Base-by-base conservation (phyloP, 768 basidiomycete genomes). In the Strobilomyces echinocephalus region DNA sequence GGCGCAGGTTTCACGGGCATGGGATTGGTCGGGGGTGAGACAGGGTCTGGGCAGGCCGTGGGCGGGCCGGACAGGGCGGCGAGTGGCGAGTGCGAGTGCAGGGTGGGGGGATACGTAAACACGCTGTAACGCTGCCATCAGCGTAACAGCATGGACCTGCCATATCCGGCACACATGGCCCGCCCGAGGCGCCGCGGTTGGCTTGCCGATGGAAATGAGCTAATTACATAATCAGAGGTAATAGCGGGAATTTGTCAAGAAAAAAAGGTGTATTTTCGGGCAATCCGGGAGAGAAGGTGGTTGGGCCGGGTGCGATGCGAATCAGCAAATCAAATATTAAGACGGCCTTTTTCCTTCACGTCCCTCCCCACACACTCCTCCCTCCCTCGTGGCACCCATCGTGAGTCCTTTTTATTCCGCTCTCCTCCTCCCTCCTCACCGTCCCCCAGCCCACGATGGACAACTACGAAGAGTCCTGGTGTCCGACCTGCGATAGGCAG, bases 401-500 rank as follows among this genome's bases (percentile, higher is more conserved):
- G 64, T 69, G 38, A 45, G 56, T 57, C 8, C 36, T 39, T 38
- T 39, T 39, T 10, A 20, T 39, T n/a, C 15, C 35, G 15, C 35
- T 15, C 15, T 15, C 15, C 35, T 15, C 39, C 39, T 39, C 59
- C 56, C 51, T 24, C 50, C 34, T 36, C 35, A 49, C 44, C 11
- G 16, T 42, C 46, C 36, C 34, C 55, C 60, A 55, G n/a, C 14
- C 59, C 34, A 6, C 58, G 46, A 72, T 70, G 62, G 72, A 64
- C 55, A 65, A 72, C 63, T 76, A 83, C 73, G 88, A 88, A 72
- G 78, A 84, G 57, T 74, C 82, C 52, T 92, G 86, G 85, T 91
- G 89, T 78, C 86, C 87, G 46, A 81, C 80, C 63, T 92, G 90
- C 75, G 80, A 83, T 62, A 75, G 81, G 60, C 84, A 85, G 58